Base-by-base conservation (phyloP, 352 stramenopile genomes). In the Globisporangium middletonii region DNA sequence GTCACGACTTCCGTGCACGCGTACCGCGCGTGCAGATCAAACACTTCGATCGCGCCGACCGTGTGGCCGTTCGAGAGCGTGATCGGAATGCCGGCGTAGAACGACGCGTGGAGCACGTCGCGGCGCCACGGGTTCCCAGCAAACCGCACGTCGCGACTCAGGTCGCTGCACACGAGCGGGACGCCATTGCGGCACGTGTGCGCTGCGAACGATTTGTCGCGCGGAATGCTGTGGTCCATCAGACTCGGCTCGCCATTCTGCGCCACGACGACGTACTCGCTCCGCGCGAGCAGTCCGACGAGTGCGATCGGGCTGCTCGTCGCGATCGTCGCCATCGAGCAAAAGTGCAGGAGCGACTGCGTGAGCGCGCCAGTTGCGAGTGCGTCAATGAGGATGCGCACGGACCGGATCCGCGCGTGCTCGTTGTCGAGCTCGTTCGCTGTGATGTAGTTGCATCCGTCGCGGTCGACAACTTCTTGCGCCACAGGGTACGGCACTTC, bases 261-360 rank as follows among this genome's bases (percentile, higher is more conserved):
- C 66, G 38, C 73, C 71, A 62, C 77, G 23, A 89, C 63, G 12
- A 86, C 60, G 46, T 89, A 92, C 28, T 90, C 79, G 57, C 88
- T 71, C 52, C 72, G 81, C 35, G 87, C 82, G 11, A 95, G 65
- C 45, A 95, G 60, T 0, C 81, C 85, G 7, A 92, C 68, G 0
- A 92, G 43, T 4, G 82, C 81, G 50, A 89, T 75, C 0, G 77
- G 69, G 47, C 78, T 88, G 42, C 76, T 72, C 1, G 81, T 84
- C n/a, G 82, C 83, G 57, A 92, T 93, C 30, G 81, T 76, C 50
- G 81, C 81, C 77, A 95, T 92, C 50, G 79, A 87, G 63, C 77
- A 88, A 28, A 93, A 72, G 60, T 92, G 79, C 38, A 60, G 59
- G 50, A 88, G 66, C 43, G 73, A 77, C 38, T 78, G 76, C 64